Conservation (phyloP, 805 yeast genomes). For the Schizosaccharomyces osmophilus region DNA sequence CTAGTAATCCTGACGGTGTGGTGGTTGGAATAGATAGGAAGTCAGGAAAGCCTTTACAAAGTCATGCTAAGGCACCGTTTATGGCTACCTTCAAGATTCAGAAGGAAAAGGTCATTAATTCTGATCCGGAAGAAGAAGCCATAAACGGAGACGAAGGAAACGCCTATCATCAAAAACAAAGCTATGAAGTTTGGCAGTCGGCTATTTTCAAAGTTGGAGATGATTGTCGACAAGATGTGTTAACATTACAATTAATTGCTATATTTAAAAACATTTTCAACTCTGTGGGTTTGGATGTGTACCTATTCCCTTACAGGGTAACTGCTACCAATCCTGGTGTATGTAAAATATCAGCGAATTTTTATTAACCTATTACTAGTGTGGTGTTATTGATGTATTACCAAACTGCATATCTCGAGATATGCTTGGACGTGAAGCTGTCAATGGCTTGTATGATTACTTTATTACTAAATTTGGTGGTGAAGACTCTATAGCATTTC, state of each 20-base stretch:
- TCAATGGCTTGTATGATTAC: constrained; percentile 83
- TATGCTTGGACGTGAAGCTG: constrained; percentile 97
- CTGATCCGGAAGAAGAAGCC: neutral
- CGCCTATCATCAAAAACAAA: constrained; percentile 15
- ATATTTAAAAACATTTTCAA: constrained; percentile 81
- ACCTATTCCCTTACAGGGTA: constrained; percentile 78
- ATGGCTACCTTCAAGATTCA: constrained; percentile 82
- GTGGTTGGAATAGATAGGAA: constrained; percentile 75
- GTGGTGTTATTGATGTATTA: constrained; percentile 94
- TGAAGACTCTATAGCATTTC: constrained; percentile 74
- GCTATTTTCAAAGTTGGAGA: constrained; percentile 98
- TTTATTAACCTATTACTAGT: constrained; percentile 11
- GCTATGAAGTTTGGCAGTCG: constrained; percentile 13
- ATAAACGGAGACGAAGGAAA: neutral
- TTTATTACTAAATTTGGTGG: constrained; percentile 81
- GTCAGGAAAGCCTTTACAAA: constrained; percentile 83
- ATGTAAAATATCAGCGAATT: neutral
- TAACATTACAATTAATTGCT: constrained; percentile 76
- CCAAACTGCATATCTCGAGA: constrained; percentile 91
- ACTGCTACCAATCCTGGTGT: constrained; percentile 93
- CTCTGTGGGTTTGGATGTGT: constrained; percentile 66
- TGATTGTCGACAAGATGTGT: constrained; percentile 92
- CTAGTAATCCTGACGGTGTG: constrained; percentile 91
- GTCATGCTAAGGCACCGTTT: constrained; percentile 96
- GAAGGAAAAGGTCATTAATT: constrained; percentile 9